These are phyloP conservation scores for Eremomyces bilateralis DNA, from an alignment of 495 filamentous ascomycete species.

Conservation along the genomic window DNA sequence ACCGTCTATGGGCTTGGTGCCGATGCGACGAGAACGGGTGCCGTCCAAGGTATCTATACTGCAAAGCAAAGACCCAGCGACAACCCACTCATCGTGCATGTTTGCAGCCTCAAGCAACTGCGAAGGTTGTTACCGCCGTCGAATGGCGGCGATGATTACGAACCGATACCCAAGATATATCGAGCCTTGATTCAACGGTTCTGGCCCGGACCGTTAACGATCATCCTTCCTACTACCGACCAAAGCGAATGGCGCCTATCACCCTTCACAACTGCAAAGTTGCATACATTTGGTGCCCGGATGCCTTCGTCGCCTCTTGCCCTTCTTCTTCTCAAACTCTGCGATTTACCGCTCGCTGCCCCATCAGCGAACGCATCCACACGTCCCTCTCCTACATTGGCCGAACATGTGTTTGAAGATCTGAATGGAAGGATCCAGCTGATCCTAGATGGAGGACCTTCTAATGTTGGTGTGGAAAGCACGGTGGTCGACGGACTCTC, in stretches of 20 bases:
- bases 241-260: constrained; percentile 38
- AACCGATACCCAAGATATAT: constrained; percentile 66
- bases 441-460: constrained; percentile 76
- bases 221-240: constrained; percentile 59
- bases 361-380: constrained; percentile 90
- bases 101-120: constrained; percentile 65
- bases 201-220: constrained; percentile 90
- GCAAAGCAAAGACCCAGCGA: constrained; percentile 81
- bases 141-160: constrained; percentile 10
- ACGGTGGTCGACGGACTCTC: constrained; percentile 88
- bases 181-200: constrained; percentile 55
- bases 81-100: constrained; percentile 87
- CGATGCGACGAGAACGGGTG: constrained; percentile 62
- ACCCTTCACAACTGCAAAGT: constrained; percentile 65
- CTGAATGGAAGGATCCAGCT: constrained; percentile 63
- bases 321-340: constrained; percentile 55
- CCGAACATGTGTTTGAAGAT: constrained; percentile 73
- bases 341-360: constrained; percentile 66
- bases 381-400: constrained; percentile 73
- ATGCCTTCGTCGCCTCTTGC: constrained; percentile 77
- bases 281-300: constrained; percentile 69
- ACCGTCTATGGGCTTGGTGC: constrained; percentile 94
- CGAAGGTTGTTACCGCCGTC: constrained; percentile 29
- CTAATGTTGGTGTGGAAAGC: constrained; percentile 78
- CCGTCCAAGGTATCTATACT: constrained; percentile 80